A percentile compares a stretch with the other conserved stretches of the same genome.
Conservation (phyloP, 169 alveolate genomes). For the Fabrea salina region DNA sequence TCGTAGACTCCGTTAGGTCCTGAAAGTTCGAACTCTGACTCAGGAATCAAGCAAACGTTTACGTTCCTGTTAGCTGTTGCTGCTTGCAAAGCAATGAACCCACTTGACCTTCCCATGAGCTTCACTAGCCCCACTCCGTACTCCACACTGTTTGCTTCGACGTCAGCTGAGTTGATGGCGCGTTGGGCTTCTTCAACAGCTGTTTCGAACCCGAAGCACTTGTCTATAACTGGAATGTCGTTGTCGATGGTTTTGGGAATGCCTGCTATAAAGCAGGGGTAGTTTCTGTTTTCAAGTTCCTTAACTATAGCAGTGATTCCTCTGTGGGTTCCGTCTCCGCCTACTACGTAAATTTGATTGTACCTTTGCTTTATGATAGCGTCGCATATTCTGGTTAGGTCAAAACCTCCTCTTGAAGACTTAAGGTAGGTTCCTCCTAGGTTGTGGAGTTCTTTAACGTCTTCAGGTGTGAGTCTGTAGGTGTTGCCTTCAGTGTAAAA, state of each 20-base stretch:
- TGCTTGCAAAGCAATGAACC: constrained; percentile 79
- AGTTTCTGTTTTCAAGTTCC: constrained; percentile 49
- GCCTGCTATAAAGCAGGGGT: constrained; percentile 71
- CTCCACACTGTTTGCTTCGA: constrained; percentile 82
- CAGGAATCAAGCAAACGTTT: constrained; percentile 83
- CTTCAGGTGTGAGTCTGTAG: constrained; percentile 57
- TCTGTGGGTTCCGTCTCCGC: constrained; percentile 91
- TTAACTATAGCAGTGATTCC: constrained; percentile 77
- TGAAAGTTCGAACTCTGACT: constrained; percentile 70
- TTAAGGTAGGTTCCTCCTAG: constrained; percentile 85
- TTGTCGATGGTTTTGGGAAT: constrained; percentile 92
- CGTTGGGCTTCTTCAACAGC: constrained; percentile 78
- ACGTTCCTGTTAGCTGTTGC: constrained; percentile 79
- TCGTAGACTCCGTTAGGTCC: constrained; percentile 76
- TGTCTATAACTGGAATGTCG: constrained; percentile 88
- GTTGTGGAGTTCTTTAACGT: constrained; percentile 70
- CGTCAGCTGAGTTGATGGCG: constrained; percentile 82
- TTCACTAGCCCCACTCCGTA: constrained; percentile 86
- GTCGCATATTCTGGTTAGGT: constrained; percentile 62
- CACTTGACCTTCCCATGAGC: constrained; percentile 87
- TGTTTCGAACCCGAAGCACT: constrained; percentile 84
- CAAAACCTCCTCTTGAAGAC: constrained; percentile 79
- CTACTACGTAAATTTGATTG: constrained; percentile 72
- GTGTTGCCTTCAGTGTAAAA: constrained; percentile 59
- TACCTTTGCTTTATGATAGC: constrained; percentile 57